Percentiles rank a stretch among this genome's conserved stretches.
Conservation (phyloP, 2,329 filamentous ascomycete species). For the Plenodomus tracheiphilus region DNA sequence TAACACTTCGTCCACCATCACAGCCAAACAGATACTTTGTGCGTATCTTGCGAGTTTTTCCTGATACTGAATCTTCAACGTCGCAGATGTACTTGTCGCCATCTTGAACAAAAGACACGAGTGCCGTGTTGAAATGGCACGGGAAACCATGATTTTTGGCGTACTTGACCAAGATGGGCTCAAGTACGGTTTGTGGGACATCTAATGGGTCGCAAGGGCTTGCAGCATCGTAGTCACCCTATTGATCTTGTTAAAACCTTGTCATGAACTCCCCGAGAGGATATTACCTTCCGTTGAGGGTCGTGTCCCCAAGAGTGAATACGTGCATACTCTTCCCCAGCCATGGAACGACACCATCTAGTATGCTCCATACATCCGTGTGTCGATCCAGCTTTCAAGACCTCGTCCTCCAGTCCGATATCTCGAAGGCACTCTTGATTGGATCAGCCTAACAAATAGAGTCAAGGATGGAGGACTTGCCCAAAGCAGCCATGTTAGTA, state of each 20-base stretch:
- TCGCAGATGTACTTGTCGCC: slow-evolving; percentile 13
- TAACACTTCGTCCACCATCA: slow-evolving; percentile 56
- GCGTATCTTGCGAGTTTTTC: slow-evolving; percentile 50
- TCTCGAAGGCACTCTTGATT: background rate
- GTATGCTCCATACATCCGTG: slow-evolving; percentile 47
- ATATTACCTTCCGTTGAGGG: slow-evolving; percentile 15
- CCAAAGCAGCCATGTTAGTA: slow-evolving; percentile 60
- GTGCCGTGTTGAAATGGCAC: slow-evolving; percentile 46
- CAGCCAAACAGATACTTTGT: slow-evolving; percentile 63
- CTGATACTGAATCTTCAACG: slow-evolving; percentile 43
- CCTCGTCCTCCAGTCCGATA: slow-evolving; percentile 48
- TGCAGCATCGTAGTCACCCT: slow-evolving; percentile 49
- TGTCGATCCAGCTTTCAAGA: slow-evolving; percentile 40
- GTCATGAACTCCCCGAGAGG: no score
- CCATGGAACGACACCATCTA: slow-evolving; percentile 49
- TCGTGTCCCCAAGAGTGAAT: slow-evolving; percentile 51
- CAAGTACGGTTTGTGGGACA: slow-evolving; percentile 49
- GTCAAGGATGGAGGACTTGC: slow-evolving; percentile 18
- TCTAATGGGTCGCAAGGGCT: slow-evolving; percentile 49
- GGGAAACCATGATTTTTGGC: slow-evolving; percentile 45
- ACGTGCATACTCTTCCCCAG: slow-evolving; percentile 50
- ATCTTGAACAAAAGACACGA: slow-evolving; percentile 30
- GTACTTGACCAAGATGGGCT: slow-evolving; percentile 47
- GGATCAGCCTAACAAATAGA: background rate
- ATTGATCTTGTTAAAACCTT: no score